A percentile compares a stretch with the other conserved stretches of the same genome.
phyloP scores from a whole-genome alignment of 345 rosid species.

The Eucalyptus marginata region DNA sequence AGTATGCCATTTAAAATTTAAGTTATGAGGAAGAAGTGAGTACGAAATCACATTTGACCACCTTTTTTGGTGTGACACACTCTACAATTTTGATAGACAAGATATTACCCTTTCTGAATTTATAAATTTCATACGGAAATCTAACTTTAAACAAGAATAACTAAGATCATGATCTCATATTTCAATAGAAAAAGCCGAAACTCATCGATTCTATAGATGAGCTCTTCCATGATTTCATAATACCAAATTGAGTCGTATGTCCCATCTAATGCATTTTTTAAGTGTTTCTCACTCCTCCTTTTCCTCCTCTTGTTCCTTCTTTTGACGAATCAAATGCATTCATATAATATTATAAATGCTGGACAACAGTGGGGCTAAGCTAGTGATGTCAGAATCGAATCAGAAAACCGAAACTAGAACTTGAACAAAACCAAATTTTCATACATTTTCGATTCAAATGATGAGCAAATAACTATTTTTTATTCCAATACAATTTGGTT shows the following conservation, averaged over 20 bases:
- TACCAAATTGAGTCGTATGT: fast-evolving
- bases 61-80: background rate
- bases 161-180: background rate
- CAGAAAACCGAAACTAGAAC: no score
- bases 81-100: background rate
- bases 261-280: background rate
- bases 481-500: no score
- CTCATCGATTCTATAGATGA: background rate
- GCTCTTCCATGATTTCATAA: background rate
- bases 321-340: fast-evolving
- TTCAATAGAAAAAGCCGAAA: background rate
- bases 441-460: fast-evolving
- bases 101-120: background rate
- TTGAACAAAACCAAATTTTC: background rate
- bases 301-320: background rate
- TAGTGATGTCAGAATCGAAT: fast-evolving
- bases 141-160: background rate
- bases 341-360: background rate
- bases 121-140: background rate
- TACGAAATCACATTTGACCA: background rate
- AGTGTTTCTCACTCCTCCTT: background rate
- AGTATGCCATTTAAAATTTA: background rate
- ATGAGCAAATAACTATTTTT: no score
- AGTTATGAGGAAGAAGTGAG: background rate
- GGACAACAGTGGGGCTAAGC: background rate